These are phyloP conservation scores for Filobasidium wieringae DNA, from an alignment of 768 basidiomycete genomes.

Conservation along the genomic window DNA sequence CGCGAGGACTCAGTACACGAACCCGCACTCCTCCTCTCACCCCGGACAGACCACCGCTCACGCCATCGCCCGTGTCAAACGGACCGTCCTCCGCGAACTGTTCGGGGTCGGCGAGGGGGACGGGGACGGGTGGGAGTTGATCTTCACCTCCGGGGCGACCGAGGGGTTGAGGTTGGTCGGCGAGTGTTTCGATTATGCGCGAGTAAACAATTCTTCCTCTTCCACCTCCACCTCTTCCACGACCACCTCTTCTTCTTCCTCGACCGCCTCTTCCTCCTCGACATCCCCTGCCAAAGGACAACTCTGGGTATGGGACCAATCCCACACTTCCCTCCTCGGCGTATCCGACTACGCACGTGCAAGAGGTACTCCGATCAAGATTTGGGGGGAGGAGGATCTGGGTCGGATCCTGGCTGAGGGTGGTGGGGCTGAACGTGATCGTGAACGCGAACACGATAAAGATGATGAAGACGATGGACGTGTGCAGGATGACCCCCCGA, in stretches of 20 bases:
- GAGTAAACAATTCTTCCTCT: too few relatives aligned
- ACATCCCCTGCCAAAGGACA: too few relatives aligned
- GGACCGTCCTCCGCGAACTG: slow-evolving; percentile 14
- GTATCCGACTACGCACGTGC: too few relatives aligned
- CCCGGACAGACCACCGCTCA: slow-evolving; percentile 7
- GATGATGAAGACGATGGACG: not conserved
- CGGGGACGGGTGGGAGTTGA: slow-evolving; percentile 19
- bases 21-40: slow-evolving; percentile 24
- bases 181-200: slow-evolving; percentile 18
- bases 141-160: slow-evolving; percentile 26
- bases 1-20: slow-evolving; percentile 3
- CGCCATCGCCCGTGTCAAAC: slow-evolving; percentile 11
- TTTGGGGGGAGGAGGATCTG: not conserved
- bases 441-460: not conserved
- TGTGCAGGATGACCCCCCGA: not conserved
- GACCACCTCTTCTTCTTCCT: too few relatives aligned
- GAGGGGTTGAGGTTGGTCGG: slow-evolving; percentile 18
- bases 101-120: slow-evolving; percentile 2
- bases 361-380: not conserved
- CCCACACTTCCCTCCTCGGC: too few relatives aligned
- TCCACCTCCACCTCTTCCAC: too few relatives aligned
- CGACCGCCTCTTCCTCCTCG: too few relatives aligned
- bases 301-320: slow-evolving; percentile 1
- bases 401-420: slow-evolving; percentile 8
- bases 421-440: not conserved